Conservation (phyloP, 177 flowering plant genomes). For the Vitis hybrid region DNA sequence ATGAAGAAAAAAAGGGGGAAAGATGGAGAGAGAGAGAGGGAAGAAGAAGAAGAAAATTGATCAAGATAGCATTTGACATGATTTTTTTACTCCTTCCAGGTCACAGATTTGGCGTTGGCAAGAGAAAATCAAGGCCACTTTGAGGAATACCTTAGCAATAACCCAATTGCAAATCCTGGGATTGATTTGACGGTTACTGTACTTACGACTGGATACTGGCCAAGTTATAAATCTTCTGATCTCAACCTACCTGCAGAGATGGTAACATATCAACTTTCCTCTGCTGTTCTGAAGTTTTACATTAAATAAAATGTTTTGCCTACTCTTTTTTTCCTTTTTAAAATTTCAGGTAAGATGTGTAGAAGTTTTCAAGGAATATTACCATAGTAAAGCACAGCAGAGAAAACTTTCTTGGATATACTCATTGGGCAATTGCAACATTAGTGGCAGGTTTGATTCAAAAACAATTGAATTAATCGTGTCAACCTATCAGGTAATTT, state of each 20-base stretch:
- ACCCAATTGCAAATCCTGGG: slow-evolving; percentile 37
- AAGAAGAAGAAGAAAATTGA: too few species aligned
- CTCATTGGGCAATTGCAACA: slow-evolving; percentile 54
- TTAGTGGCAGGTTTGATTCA: slow-evolving; percentile 46
- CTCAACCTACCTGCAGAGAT: slow-evolving; percentile 51
- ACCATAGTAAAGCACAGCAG: slow-evolving; percentile 50
- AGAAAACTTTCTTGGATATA: slow-evolving; percentile 58
- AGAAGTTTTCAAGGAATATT: slow-evolving; percentile 49
- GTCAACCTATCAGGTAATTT: slow-evolving; percentile 58
- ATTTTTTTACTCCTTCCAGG: slow-evolving; percentile 26
- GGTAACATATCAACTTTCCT: slow-evolving; percentile 18
- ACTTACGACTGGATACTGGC: slow-evolving; percentile 55
- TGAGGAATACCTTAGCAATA: slow-evolving; percentile 42
- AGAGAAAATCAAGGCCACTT: slow-evolving; percentile 43
- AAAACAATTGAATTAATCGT: slow-evolving; percentile 47
- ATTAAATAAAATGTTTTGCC: not conserved
- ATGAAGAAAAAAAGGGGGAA: too few species aligned
- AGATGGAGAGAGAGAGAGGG: too few species aligned
- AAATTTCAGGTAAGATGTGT: slow-evolving; percentile 45
- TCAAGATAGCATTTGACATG: not conserved
- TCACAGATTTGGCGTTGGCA: slow-evolving; percentile 55
- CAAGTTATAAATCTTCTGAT: slow-evolving; percentile 52
- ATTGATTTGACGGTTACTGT: slow-evolving; percentile 53
- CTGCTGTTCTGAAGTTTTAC: too few species aligned
- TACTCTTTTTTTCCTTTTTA: slow-evolving; percentile 2